phyloP scores from a whole-genome alignment of 768 basidiomycete species.

The Pisolithus marmoratus region DNA sequence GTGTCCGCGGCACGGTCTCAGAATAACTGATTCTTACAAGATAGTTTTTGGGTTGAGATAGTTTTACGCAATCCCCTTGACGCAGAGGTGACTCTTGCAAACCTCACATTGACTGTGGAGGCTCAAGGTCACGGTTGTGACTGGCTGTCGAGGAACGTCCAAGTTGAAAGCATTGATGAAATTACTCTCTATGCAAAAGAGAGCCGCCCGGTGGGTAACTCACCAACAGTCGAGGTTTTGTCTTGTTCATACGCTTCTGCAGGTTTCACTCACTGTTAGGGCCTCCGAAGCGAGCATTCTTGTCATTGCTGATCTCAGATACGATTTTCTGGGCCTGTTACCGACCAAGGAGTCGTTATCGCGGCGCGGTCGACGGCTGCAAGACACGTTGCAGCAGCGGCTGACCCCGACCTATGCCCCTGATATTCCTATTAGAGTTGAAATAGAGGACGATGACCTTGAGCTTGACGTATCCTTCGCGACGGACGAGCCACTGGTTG shows the following conservation, averaged over 20 bases:
- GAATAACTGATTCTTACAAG: conserved; percentile 31
- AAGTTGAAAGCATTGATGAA: conserved; percentile 57
- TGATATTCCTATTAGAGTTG: conserved; percentile 54
- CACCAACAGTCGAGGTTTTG: background rate
- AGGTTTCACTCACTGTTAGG: conserved; percentile 64
- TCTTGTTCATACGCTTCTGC: background rate
- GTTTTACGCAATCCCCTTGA: conserved; percentile 66
- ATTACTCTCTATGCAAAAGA: conserved; percentile 60
- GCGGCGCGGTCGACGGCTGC: conserved; percentile 67
- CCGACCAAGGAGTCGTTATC: conserved; percentile 61
- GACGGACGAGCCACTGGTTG: conserved; percentile 43
- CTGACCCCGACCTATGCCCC: conserved; percentile 66
- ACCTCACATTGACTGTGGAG: conserved; percentile 54
- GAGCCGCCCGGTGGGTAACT: conserved; percentile 49
- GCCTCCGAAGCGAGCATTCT: conserved; percentile 47
- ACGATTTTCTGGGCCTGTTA: conserved; percentile 70
- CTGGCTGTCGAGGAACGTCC: conserved; percentile 36
- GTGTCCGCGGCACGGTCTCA: background rate
- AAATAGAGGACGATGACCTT: conserved; percentile 61
- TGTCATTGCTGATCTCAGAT: conserved; percentile 51
- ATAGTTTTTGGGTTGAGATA: conserved; percentile 74
- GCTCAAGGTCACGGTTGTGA: conserved; percentile 24
- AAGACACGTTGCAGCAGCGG: conserved; percentile 67
- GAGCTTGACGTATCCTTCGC: conserved; percentile 54
- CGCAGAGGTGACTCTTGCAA: conserved; percentile 62